Base-by-base conservation (phyloP, 345 rosid genomes). In the Eucalyptus albens region DNA sequence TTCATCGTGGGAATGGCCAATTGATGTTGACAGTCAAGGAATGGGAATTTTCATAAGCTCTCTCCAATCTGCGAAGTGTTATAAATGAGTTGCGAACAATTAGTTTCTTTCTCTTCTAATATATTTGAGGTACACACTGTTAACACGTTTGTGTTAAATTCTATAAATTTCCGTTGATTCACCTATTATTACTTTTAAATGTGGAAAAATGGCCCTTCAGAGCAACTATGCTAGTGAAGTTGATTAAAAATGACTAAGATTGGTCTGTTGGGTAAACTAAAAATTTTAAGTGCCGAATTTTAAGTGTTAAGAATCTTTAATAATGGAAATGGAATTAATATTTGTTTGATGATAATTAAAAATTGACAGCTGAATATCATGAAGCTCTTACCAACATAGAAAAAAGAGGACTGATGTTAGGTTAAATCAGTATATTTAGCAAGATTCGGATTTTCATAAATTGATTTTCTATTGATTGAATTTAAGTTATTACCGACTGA, bases 71-170 rank as follows among this genome's bases (percentile, higher is more conserved):
- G 3, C n/a, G 14, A 55, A 55, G 1, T 55, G 26, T 1, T 55
- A 21, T 55, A 55, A 55, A 55, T 21, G 59, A 59, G 65, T 59
- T 59, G 65, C n/a, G 29, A 11, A 26, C 65, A 9, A 59, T 1
- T 59, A 59, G 65, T 59, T 59, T 59, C 65, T 59, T 59, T 24
- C 65, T 59, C 65, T 59, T 26, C 2, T 26, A 59, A 59, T 26
- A 59, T 26, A 11, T 59, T 59, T 11, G 2, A 59, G 11, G n/a
- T 10, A 27, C 0, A 0, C 65, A 59, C 65, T n/a, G 0, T 1
- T 59, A 26, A 59, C 65, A 59, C 15, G 2, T 59, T 59, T 59
- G 0, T 11, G 27, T 59, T 5, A 11, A 59, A 59, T 26, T 59
- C n/a, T 26, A 24, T 59, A 59, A 26, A 59, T 59, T 59, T 59